phyloP scores from a whole-genome alignment of 306 rosid genomes.

The Quercus berberidifolia region DNA sequence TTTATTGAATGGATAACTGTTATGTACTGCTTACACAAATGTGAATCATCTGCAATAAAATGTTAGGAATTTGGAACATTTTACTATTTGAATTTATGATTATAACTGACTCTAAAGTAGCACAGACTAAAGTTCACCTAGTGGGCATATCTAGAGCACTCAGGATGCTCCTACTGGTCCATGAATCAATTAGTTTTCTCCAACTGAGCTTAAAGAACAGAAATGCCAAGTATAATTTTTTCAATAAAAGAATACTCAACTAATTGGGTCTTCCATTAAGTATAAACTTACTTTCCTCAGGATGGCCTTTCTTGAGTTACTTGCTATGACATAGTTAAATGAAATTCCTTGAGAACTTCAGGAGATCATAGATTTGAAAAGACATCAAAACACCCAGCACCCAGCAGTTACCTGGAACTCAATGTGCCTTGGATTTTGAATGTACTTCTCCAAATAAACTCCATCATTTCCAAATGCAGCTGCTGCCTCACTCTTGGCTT shows the following conservation, averaged over 20 bases:
- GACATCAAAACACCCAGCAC: background rate
- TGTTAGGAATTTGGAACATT: background rate
- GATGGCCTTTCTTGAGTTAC: background rate
- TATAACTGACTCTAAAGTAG: background rate
- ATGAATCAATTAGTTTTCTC: background rate
- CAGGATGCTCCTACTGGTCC: background rate
- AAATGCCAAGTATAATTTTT: background rate
- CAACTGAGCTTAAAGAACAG: background rate
- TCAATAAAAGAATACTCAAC: background rate
- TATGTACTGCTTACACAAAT: background rate
- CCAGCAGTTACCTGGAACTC: slow-evolving; percentile 83
- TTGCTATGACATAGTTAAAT: background rate
- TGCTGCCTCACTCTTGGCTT: slow-evolving; percentile 98
- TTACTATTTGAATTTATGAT: background rate
- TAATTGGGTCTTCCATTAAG: background rate
- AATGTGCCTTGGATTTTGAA: slow-evolving; percentile 96
- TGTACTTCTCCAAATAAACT: slow-evolving; percentile 93
- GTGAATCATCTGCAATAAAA: background rate
- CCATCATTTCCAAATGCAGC: slow-evolving; percentile 99
- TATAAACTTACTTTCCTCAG: background rate
- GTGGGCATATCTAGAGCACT: background rate
- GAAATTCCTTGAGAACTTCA: background rate
- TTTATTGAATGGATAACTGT: background rate
- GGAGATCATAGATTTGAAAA: background rate
- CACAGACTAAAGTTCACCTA: background rate